Percentiles rank a stretch among this genome's conserved stretches.
phyloP scores from a whole-genome alignment of 345 rosid species.

The Erysimum cheiranthoides region DNA sequence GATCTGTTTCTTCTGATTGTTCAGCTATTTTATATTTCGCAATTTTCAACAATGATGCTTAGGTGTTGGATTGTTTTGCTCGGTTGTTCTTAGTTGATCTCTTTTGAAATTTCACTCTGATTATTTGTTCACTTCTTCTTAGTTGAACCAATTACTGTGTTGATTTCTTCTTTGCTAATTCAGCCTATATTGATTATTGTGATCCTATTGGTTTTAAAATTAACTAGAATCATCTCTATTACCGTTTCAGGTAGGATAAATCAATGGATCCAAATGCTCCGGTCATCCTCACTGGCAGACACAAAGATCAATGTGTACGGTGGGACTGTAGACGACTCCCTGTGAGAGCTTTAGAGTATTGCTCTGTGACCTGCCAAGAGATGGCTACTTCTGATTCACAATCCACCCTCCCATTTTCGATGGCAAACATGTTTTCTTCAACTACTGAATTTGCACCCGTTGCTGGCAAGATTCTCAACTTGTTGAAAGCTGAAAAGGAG shows the following conservation, averaged over 20 bases:
- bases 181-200: not conserved
- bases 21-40: not conserved
- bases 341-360: not conserved
- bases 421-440: not conserved
- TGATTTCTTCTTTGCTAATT: not conserved
- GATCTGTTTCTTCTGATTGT: not conserved
- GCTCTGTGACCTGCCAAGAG: not conserved
- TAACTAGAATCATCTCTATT: too few relatives aligned
- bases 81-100: not conserved
- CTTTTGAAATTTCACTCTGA: not conserved
- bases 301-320: not conserved
- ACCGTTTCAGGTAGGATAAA: too few relatives aligned
- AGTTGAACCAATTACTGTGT: too few relatives aligned
- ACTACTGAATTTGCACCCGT: not conserved
- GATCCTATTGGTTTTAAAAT: too few relatives aligned
- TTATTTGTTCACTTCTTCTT: not conserved
- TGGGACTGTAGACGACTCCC: not conserved
- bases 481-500: not conserved
- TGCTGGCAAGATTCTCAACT: not conserved
- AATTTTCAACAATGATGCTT: not conserved
- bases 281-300: not conserved
- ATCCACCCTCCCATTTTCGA: not conserved
- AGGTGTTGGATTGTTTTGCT: not conserved
- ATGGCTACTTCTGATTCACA: not conserved
- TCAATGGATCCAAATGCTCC: too few relatives aligned